Base-by-base conservation (phyloP, 306 rosid genomes). In the Castanea sativa region DNA sequence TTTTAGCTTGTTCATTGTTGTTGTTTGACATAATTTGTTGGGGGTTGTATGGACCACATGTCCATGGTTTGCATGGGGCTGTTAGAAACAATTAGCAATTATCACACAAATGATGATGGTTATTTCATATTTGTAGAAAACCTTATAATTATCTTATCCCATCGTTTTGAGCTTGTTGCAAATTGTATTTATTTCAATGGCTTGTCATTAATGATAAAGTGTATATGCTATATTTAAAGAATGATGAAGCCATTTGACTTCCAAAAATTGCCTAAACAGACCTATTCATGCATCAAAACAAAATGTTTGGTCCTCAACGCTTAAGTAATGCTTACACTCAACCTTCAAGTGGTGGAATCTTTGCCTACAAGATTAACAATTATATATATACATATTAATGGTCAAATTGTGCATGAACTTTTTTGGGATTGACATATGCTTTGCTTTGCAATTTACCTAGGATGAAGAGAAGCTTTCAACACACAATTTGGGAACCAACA, bases 401-500 rank as follows among this genome's bases (percentile, higher is more conserved):
- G 72, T 53, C 41, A 19, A 74, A 33, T 43, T 74, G 60, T 18
- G 71, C 32, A 6, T 59, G 3, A 72, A 64, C 20, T 63, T 38
- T 12, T 78, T 74, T 19, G 4, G 10, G 55, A 56, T 14, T 67
- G n/a, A 76, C 53, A 0, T 78, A 3, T 13, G 71, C 65, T 77
- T 80, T 55, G 57, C 51, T 59, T 65, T 45, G 29, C 81, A 51
- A 57, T 61, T 55, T 74, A 55, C 45, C 52, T 60, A 89, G 96
- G 80, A 87, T n/a, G 86, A 80, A 82, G 87, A 88, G 73, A 74
- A 81, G 19, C 80, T 35, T 51, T 71, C 88, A 88, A 85, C 82
- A 57, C 11, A 21, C 73, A 75, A 80, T 15, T 32, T 76, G 87
- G 82, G 71, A 78, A 72, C 55, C 61, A 19, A 75, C 27, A 43